A percentile compares a stretch with the other conserved stretches of the same genome.
Conservation (phyloP, 2,329 filamentous ascomycete genomes). For the Sclerotinia sclerotiorum region DNA sequence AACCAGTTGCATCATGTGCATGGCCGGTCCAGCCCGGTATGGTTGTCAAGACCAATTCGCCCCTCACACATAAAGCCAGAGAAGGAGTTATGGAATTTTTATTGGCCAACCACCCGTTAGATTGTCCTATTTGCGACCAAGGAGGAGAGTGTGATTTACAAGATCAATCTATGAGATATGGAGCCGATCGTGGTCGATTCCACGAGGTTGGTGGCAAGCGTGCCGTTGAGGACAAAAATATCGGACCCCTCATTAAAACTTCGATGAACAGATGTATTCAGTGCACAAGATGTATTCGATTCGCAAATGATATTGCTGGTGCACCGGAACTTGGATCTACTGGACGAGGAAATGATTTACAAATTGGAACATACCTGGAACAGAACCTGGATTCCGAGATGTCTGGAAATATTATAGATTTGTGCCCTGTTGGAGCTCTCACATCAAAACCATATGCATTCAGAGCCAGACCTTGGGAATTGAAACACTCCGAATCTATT, state of each 20-base stretch:
- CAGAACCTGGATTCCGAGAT: constrained; percentile 90
- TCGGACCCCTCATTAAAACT: constrained; percentile 96
- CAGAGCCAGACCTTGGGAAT: constrained; percentile 92
- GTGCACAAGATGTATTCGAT: constrained; percentile 96
- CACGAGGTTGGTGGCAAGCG: constrained; percentile 95
- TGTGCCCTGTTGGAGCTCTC: constrained; percentile 94
- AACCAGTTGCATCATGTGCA: constrained; percentile 96
- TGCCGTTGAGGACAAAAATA: constrained; percentile 99
- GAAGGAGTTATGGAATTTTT: constrained; percentile 99
- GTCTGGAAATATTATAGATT: constrained; percentile 95
- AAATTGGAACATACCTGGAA: constrained; percentile 98
- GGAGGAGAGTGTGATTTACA: constrained; percentile 98
- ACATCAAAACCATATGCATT: constrained; percentile 98
- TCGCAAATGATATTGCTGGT: constrained; percentile 95
- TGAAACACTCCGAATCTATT: constrained; percentile 93
- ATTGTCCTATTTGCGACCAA: constrained; percentile 98
- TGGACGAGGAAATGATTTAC: constrained; percentile 93
- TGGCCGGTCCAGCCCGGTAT: constrained; percentile 99
- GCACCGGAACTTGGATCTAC: constrained; percentile 93
- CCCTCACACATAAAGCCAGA: constrained; percentile 92
- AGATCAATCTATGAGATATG: constrained; percentile 99
- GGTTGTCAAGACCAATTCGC: constrained; percentile 98
- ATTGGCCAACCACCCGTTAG: constrained; percentile 90
- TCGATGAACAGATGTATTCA: constrained; percentile 99
- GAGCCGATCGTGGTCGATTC: constrained; percentile 91